Percentiles rank a stretch among this genome's conserved stretches.
Evolutionary conservation across 1,284 basidiomycete species (phyloP).

Genomic region (Grifola frondosa): DNA sequence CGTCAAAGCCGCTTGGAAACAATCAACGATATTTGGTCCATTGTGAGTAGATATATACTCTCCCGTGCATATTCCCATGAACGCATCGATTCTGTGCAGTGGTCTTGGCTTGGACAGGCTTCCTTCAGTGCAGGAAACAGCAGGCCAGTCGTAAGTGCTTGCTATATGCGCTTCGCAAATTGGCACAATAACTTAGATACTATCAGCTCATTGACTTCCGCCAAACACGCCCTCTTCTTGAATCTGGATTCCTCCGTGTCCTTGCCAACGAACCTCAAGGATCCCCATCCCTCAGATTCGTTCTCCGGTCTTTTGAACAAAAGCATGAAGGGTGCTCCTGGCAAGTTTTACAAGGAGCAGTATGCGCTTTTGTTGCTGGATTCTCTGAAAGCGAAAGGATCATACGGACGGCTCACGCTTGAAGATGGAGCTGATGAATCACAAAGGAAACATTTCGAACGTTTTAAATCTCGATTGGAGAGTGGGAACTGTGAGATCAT

Average conservation of each 20-base stretch:
- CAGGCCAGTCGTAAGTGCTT: conserved; percentile 2
- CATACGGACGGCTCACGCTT: conserved; percentile 20
- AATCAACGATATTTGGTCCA: conserved; percentile 36
- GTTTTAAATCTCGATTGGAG: conserved; percentile 22
- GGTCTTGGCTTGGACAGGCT: conserved; percentile 6
- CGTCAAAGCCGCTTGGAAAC: conserved; percentile 18
- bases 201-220: no score
- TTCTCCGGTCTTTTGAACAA: conserved; percentile 17
- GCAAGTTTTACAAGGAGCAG: conserved; percentile 32
- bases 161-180: no score
- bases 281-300: conserved; percentile 19
- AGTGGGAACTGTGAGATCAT: conserved; percentile 11
- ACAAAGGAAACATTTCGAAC: conserved; percentile 24
- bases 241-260: conserved; percentile 23
- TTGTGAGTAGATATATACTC: conserved; percentile 25
- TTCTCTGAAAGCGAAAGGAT: conserved; percentile 20
- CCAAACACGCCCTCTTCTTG: conserved; percentile 13
- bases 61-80: neutral
- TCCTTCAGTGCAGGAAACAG: no score
- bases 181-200: no score
- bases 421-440: conserved; percentile 13
- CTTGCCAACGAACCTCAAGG: conserved; percentile 22
- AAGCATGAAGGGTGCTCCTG: conserved; percentile 18
- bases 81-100: neutral
- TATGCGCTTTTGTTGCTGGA: conserved; percentile 19